Evolutionary conservation across 1,284 basidiomycete species (phyloP).

Genomic region (Ustilago bromivora): DNA sequence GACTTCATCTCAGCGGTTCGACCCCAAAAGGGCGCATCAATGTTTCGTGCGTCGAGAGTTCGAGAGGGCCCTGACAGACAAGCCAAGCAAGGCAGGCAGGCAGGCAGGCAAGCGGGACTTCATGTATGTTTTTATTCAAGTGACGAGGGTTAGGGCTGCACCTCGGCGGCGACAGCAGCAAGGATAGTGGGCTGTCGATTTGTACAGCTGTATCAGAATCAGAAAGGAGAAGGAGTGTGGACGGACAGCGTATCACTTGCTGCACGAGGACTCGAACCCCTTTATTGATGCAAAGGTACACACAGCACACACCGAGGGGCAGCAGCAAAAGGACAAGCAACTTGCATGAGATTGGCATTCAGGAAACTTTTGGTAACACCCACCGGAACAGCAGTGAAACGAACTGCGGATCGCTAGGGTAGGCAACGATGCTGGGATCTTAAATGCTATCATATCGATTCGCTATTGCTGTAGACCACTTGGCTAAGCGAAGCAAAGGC

Average conservation of each 20-base stretch:
- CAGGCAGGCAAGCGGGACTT: background rate
- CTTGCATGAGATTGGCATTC: background rate
- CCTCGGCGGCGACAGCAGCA: background rate
- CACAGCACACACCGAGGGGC: background rate
- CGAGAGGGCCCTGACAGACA: background rate
- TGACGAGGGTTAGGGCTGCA: background rate
- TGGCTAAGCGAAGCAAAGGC: conserved; percentile 1
- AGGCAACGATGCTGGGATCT: background rate
- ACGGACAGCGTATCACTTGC: background rate
- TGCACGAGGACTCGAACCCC: conserved; percentile 13
- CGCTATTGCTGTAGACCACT: background rate
- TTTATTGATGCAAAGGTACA: conserved; percentile 9
- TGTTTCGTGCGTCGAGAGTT: background rate
- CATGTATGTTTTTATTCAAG: background rate
- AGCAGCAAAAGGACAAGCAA: conserved; percentile 1
- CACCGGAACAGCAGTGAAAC: conserved; percentile 8
- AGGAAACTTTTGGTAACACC: background rate
- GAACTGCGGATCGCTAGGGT: background rate
- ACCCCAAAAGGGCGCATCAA: conserved; percentile 1
- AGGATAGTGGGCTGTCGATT: background rate
- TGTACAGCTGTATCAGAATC: background rate
- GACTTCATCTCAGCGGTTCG: conserved; percentile 2
- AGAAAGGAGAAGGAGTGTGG: background rate
- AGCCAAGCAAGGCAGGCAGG: background rate
- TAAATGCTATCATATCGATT: conserved; percentile 1